Percentiles rank a stretch among this genome's conserved stretches.
Conservation (phyloP, 495 filamentous ascomycete genomes). For the Sordaria brevicollis region DNA sequence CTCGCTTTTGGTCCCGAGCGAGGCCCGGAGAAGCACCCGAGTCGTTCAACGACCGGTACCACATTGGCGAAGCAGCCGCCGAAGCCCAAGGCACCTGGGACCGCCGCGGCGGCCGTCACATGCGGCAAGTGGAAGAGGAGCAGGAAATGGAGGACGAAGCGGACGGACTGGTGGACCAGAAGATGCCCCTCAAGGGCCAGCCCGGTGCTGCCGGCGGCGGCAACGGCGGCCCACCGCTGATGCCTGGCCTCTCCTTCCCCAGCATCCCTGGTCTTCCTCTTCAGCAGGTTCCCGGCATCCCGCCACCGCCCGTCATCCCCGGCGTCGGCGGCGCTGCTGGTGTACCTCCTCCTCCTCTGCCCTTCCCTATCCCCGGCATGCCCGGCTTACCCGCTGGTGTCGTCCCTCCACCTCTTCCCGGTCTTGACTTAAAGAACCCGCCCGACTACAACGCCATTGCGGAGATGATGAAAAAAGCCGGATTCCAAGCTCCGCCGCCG, state of each 20-base stretch:
- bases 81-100: constrained; percentile 90
- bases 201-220: constrained; percentile 27
- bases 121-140: constrained; percentile 84
- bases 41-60: constrained; percentile 79
- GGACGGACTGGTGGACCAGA: constrained; percentile 89
- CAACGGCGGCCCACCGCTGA: constrained; percentile 32
- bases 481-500: constrained; percentile 38
- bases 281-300: constrained; percentile 18
- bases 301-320: constrained; percentile 20
- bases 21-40: constrained; percentile 66
- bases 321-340: constrained; percentile 1
- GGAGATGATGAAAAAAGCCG: constrained; percentile 49
- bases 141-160: constrained; percentile 87
- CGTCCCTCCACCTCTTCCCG: constrained; percentile 37
- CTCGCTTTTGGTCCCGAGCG: constrained; percentile 87
- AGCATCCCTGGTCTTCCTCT: constrained; percentile 43
- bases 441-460: constrained; percentile 61
- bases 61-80: constrained; percentile 87
- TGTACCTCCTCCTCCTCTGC: constrained; percentile 24
- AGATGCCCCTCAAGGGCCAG: constrained; percentile 48
- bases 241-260: constrained; percentile 25
- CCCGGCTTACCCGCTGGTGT: constrained; percentile 36
- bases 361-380: constrained; percentile 26
- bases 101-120: constrained; percentile 63
- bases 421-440: constrained; percentile 46